Evolutionary conservation across 2,329 filamentous ascomycete species (phyloP), one percentile per base, ranked within the genome.

Genomic region (Alternaria triticimaculans): DNA sequence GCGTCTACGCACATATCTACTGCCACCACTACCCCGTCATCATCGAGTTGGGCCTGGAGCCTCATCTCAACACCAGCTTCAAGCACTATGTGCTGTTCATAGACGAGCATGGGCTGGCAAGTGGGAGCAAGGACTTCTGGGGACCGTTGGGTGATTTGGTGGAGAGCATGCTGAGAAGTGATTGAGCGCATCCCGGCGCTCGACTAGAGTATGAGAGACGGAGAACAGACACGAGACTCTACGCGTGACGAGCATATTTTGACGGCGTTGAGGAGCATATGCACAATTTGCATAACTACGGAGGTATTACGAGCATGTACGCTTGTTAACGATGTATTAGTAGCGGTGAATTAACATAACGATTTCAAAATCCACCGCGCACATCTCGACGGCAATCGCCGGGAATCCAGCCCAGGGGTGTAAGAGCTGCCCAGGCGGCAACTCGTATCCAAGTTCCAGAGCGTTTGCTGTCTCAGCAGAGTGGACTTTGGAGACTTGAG

Each of bases 21-120:
- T 97, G 97, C 87, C 93, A 94, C 61, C 96, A 99, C 81, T 99
- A 99, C 83, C 94, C 94, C 37, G 94, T 99, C 70, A 91, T 99
- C 72, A 92, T 96, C 63, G 94, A 97, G 79, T 88, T 99, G 43
- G 96, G 96, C 21, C 87, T 99, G 62, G 96, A 99, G 82, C 94
- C 96, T 48, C 96, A 99, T 81, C 88, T 99, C 70, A 99, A 99
- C 83, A 99, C 96, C 14, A 97, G 93, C 83, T 99, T 99, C 89
- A 99, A 99, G 87, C 96, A 99, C 82, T 99, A 98, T 78, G 96
- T 99, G 66, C 87, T 99, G 63, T 99, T 99, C 82, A 94, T 99
- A 72, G 94, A 99, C 80, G 96, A 99, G 86, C 96, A 98, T 82
- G 90, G 89, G 71, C 83, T 99, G 72, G 94, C 94, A 26, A 96